Conservation (phyloP, 2,329 filamentous ascomycete species). For the Thyridium curvatum region DNA sequence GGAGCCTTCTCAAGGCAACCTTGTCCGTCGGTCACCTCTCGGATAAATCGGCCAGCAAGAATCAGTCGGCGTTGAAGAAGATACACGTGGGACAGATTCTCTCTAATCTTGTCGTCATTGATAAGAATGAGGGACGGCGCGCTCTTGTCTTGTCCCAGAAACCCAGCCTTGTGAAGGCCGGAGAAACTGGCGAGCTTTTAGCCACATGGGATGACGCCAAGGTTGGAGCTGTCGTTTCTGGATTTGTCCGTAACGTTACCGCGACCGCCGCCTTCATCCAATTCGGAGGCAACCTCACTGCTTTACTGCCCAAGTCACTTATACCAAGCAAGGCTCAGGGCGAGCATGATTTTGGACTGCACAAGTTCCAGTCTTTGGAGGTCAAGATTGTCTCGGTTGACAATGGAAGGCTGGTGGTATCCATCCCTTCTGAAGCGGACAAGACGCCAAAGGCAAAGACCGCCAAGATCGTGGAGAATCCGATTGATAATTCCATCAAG, state of each 20-base stretch:
- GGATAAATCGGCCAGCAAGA: slow-evolving; percentile 78
- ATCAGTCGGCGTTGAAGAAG: slow-evolving; percentile 68
- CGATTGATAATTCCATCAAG: slow-evolving; percentile 56
- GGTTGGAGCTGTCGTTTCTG: slow-evolving; percentile 61
- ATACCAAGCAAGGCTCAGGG: slow-evolving; percentile 63
- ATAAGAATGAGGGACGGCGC: slow-evolving; percentile 73
- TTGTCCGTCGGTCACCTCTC: slow-evolving; percentile 74
- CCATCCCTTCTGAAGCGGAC: slow-evolving; percentile 39
- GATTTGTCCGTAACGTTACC: slow-evolving; percentile 82
- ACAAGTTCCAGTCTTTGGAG: slow-evolving; percentile 68
- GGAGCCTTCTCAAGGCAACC: slow-evolving; percentile 68
- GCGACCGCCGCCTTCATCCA: slow-evolving; percentile 80
- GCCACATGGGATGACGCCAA: slow-evolving; percentile 64
- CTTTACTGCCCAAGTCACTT: slow-evolving; percentile 73
- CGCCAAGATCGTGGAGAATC: slow-evolving; percentile 28
- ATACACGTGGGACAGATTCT: slow-evolving; percentile 80
- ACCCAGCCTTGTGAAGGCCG: slow-evolving; percentile 70
- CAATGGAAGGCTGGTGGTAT: slow-evolving; percentile 59
- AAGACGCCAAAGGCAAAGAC: slow-evolving; percentile 29
- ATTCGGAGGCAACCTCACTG: slow-evolving; percentile 71
- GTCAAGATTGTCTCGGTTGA: slow-evolving; percentile 70
- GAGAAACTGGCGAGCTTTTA: slow-evolving; percentile 67
- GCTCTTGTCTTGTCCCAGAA: slow-evolving; percentile 77
- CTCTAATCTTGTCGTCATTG: slow-evolving; percentile 75
- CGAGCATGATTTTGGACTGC: slow-evolving; percentile 69